Base-by-base conservation (phyloP, 1,284 basidiomycete genomes). In the Puccinia polysora region DNA sequence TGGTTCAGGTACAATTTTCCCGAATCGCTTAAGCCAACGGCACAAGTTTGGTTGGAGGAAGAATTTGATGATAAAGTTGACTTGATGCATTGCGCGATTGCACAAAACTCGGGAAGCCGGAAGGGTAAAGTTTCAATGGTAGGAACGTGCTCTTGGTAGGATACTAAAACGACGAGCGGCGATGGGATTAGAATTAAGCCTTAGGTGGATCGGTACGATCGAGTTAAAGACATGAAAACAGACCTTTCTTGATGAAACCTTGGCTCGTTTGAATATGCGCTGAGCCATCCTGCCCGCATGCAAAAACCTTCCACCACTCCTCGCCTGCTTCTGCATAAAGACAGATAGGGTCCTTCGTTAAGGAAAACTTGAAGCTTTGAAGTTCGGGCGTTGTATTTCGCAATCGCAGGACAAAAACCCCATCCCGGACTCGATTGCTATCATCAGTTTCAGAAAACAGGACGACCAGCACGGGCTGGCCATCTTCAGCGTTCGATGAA, bases 71-170 rank as follows among this genome's bases (percentile, higher is more conserved):
- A 74, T 25, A 18, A 65, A 34, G 14, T 56, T 38, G 20, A 32
- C 15, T 4, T 50, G 45, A 34, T 81, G 69, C 59, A 79, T 75
- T 75, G 82, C 79, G 36, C 83, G 77, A 65, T 81, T 80, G 43
- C 84, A 81, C 77, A 89, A 77, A 86, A 85, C 72, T 86, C 84
- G 0, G 85, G 83, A 76, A 90, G 85, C 3, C 79, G 76, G 10
- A 83, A 81, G 2, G 83, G 75, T 1, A 79, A 69, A 30, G 2
- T 67, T 74, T 28, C 75, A 73, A 8, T 74, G 30, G 28, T 73
- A 68, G 10, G 72, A 70, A 6, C 75, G 69, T 25, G 73, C 43
- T 0, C 74, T 55, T 2, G 73, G n/a, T 52, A 73, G 76, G 74
- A 75, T 23, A 65, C 63, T 65, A 23, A 12, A 49, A 52, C 7